A percentile compares a stretch with the other conserved stretches of the same genome.
phyloP scores from a whole-genome alignment of 768 basidiomycete species.

The Fomitopsis pulvina region DNA sequence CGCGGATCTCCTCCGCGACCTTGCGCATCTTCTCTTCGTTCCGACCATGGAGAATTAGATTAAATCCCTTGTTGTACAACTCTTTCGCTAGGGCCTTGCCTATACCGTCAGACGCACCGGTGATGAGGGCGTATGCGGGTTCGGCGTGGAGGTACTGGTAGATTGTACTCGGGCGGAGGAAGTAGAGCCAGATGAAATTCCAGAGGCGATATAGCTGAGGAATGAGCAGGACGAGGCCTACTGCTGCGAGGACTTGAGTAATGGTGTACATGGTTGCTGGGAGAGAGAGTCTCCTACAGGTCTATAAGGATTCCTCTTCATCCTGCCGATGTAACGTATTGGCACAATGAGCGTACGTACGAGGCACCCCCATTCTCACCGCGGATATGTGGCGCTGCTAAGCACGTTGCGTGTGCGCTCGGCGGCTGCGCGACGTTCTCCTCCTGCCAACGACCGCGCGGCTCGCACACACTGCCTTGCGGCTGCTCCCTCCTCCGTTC shows the following conservation, averaged over 20 bases:
- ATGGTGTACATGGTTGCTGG: not conserved
- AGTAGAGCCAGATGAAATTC: conserved; percentile 18
- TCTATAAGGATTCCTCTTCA: not conserved
- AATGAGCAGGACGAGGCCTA: conserved; percentile 13
- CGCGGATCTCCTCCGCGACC: conserved; percentile 17
- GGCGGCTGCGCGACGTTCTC: too few species aligned
- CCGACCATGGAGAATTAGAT: conserved; percentile 23
- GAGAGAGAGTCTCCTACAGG: not conserved
- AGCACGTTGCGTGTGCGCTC: too few species aligned
- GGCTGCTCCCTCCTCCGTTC: too few species aligned
- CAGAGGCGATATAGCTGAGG: conserved; percentile 12
- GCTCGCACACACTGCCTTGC: too few species aligned
- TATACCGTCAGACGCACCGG: conserved; percentile 24
- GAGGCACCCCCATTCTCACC: too few species aligned
- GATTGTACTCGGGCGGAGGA: conserved; percentile 14
- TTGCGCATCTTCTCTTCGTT: conserved; percentile 20
- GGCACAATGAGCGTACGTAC: not conserved
- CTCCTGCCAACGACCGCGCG: too few species aligned
- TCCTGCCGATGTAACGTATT: not conserved
- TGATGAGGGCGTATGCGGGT: conserved; percentile 21
- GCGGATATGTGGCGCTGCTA: not conserved
- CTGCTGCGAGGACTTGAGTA: conserved; percentile 9
- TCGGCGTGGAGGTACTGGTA: conserved; percentile 18
- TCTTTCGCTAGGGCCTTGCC: conserved; percentile 20
- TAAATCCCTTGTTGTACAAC: conserved; percentile 23